phyloP scores from a whole-genome alignment of 2,329 filamentous ascomycete species.

The Aspergillus udagawae region DNA sequence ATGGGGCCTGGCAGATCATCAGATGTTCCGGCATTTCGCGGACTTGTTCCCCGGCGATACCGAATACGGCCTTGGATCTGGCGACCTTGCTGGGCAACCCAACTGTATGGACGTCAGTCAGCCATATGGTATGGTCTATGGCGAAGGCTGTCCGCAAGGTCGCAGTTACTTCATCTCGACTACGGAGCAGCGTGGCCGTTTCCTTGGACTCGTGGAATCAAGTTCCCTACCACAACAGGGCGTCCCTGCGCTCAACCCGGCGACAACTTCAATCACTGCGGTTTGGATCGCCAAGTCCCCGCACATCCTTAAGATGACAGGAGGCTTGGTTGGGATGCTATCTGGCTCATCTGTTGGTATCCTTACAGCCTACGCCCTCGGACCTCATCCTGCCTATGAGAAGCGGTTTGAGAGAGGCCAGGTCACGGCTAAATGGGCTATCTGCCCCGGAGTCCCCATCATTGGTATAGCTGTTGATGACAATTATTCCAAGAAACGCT shows the following conservation, averaged over 20 bases:
- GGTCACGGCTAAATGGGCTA: conserved; percentile 80
- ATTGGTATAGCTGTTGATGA: conserved; percentile 81
- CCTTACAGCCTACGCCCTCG: conserved; percentile 75
- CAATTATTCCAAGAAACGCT: conserved; percentile 68
- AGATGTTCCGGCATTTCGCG: conserved; percentile 70
- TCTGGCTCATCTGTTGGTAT: conserved; percentile 79
- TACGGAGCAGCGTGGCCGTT: conserved; percentile 72
- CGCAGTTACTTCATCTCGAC: conserved; percentile 71
- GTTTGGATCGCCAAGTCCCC: conserved; percentile 88
- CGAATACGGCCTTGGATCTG: conserved; percentile 73
- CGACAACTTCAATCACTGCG: conserved; percentile 67
- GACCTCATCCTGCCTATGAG: conserved; percentile 55
- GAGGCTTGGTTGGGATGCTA: conserved; percentile 76
- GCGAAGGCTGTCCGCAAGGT: conserved; percentile 82
- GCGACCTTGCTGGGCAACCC: conserved; percentile 68
- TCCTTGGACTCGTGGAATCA: conserved; percentile 60
- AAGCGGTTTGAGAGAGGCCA: conserved; percentile 67
- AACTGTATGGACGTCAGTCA: conserved; percentile 92
- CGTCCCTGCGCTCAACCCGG: conserved; percentile 69
- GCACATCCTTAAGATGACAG: conserved; percentile 65
- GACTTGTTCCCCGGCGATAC: conserved; percentile 70
- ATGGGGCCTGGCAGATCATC: conserved; percentile 76
- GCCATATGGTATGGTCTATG: conserved; percentile 74
- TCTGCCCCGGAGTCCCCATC: conserved; percentile 91
- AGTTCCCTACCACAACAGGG: conserved; percentile 63